Evolutionary conservation across 768 basidiomycete genomes (phyloP).

Genomic region (Mycena galopus): DNA sequence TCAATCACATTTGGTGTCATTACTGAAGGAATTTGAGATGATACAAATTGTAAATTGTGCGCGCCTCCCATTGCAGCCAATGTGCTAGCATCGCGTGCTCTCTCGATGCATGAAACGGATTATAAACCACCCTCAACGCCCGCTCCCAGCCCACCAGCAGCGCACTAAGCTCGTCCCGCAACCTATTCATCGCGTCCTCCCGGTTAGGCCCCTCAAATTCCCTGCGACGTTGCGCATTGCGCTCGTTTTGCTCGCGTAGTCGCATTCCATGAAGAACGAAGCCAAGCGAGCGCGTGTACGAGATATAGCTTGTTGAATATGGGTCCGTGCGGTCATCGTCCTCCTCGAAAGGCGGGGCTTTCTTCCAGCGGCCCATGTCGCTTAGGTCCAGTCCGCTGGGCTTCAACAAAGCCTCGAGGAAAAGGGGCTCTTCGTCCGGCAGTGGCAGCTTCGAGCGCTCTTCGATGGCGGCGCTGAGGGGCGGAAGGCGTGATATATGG

Average conservation of each 20-base stretch:
- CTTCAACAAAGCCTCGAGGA: neutral
- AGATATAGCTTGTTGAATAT: neutral
- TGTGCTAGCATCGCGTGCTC: neutral
- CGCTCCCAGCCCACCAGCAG: neutral
- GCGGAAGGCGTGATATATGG: neutral
- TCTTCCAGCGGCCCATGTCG: neutral
- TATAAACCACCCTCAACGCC: neutral
- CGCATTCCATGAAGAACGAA: neutral
- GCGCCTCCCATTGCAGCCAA: conserved; percentile 8
- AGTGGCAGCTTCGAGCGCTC: neutral
- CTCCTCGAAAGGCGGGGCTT: neutral
- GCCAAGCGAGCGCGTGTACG: neutral
- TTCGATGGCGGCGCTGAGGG: neutral
- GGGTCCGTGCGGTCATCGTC: neutral
- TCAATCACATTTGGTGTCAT: neutral
- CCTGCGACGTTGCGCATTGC: neutral
- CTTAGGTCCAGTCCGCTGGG: neutral
- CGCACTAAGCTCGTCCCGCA: neutral
- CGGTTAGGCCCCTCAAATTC: neutral
- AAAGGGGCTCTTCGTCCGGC: neutral
- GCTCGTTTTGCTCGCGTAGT: neutral
- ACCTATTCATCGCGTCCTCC: neutral
- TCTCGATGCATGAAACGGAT: neutral
- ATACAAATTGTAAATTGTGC: neutral
- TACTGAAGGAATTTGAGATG: conserved; percentile 11